Base-by-base conservation (phyloP, 495 filamentous ascomycete genomes). In the Pyronema omphalodes region DNA sequence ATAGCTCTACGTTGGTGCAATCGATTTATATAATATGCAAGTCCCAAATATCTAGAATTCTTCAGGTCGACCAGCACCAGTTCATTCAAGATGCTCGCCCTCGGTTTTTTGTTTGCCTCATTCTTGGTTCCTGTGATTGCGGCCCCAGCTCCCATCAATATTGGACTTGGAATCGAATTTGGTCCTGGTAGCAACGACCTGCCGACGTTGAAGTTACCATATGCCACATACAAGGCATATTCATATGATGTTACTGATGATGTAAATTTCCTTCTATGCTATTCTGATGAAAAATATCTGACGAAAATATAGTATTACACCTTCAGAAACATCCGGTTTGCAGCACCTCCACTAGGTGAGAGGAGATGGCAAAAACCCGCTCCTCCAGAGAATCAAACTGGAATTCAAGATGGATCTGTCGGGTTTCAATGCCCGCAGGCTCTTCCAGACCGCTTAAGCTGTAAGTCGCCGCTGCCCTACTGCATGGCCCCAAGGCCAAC, bases 241-340 rank as follows among this genome's bases (percentile, higher is more conserved):
- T 61, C 17, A 7, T 69, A 70, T 52, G 65, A 69, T 43, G 46
- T 65, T 2, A 48, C 69, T 33, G 66, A 66, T 37, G 66, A 68
- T 54, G 68, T 69, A 43, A 44, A 60, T 54, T 12, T 11, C 47
- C 36, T 34, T 51, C 45, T 4, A 7, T 6, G 29, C 8, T 9
- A 35, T 41, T 8, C 8, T 36, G 9, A 39, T n/a, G n/a, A 23
- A 35, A 23, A 37, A 34, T 41, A 49, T 57, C 15, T 48, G 29
- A 12, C 3, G 34, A 23, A 47, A 33, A 14, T 49, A 15, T 36
- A 62, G 61, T 62, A 62, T 18, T 77, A 76, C 37, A 67, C 63
- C 12, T 76, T 77, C 61, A 71, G 68, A 44, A 80, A 79, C 52
- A 77, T 80, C 54, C 70, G 77, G 0, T 81, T 73, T 62, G 77